Evolutionary conservation across 768 basidiomycete genomes (phyloP), one percentile per base, ranked within the genome.

Genomic region (Chalciporus sphaerocephalus): DNA sequence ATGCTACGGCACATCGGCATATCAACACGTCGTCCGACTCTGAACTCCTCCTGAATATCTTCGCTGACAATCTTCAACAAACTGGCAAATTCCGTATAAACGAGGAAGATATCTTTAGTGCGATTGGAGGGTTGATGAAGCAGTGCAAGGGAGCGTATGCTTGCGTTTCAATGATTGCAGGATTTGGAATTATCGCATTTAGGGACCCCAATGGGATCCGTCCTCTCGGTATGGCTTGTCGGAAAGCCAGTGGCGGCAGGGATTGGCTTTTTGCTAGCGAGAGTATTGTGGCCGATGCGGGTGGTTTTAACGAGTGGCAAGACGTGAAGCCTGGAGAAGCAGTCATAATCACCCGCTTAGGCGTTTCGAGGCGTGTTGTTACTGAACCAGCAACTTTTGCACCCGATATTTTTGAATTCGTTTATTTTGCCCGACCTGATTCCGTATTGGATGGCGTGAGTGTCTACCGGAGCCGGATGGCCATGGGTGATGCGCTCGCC

Each of bases 21-120:
- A 98, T 97, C 72, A 99, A 99, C 71, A 99, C 96, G 7, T 89
- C 92, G 35, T 96, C 92, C 21, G 96, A 99, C 71, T 98, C 95
- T 4, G 96, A 99, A 68, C 75, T 99, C 11, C 79, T 99, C 32
- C 80, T 99, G 52, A 99, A 99, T 69, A 91, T 96, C 55, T 92
- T 99, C 64, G 96, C 96, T 42, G 83, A 98, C 74, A 94, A 95
- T 57, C 80, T 99, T 15, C 96, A 99, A 60, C 85, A 97, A 65
- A 98, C 95, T 9, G 96, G 95, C 44, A 99, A 99, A 68, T 94
- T 97, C 69, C 90, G 93, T 50, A 99, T 98, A 72, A 98, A 98
- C 62, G 95, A 97, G 62, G 96, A 99, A 56, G 96, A 99, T 68
- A 96, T 99, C 54, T 98, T 99, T 69, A 89, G 83, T 13, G 95